Base-by-base conservation (phyloP, 106 monocot species). In the Dioscorea alata region DNA sequence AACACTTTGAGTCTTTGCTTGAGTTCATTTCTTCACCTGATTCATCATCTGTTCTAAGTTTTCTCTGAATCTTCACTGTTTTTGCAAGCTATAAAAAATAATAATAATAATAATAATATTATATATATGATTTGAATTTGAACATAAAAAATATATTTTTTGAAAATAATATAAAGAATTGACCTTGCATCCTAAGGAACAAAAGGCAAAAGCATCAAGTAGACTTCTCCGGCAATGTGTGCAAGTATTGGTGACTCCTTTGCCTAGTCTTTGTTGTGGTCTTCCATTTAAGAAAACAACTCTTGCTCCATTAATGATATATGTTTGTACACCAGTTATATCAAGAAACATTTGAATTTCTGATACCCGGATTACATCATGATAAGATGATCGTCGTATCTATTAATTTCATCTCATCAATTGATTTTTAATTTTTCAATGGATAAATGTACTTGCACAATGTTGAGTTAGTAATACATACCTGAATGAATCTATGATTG, bases 161-260 rank as follows among this genome's bases (percentile, higher is more conserved):
- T 13, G 0, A 13, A 52, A 10, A 31, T 4, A 53, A 51, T 25
- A 24, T 42, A 34, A n/a, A n/a, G 14, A 18, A 7, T 6, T 25
- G 60, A 76, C 76, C 76, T 76, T 76, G 63, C 76, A 76, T 20
- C 76, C 76, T 19, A 76, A 42, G 16, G 76, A 76, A 53, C 76
- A 76, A 33, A 61, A 69, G 21, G 32, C 32, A 23, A 69, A 69
- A 19, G 60, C 69, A 49, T 59, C 74, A 21, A 69, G 60, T 23
- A 76, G 53, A 23, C 69, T 42, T 50, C 76, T 69, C 50, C n/a
- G 34, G 52, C 76, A 76, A 34, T 54, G 19, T 3, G 34, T 10
- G 33, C 76, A 76, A 8, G n/a, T 23, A 13, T 76, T 76, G 14
- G 62, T 52, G 15, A 19, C 66, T 4, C 51, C 61, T 3, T 67